Evolutionary conservation across 179 eudicot species (phyloP).

Genomic region (Carnegiea gigantea): DNA sequence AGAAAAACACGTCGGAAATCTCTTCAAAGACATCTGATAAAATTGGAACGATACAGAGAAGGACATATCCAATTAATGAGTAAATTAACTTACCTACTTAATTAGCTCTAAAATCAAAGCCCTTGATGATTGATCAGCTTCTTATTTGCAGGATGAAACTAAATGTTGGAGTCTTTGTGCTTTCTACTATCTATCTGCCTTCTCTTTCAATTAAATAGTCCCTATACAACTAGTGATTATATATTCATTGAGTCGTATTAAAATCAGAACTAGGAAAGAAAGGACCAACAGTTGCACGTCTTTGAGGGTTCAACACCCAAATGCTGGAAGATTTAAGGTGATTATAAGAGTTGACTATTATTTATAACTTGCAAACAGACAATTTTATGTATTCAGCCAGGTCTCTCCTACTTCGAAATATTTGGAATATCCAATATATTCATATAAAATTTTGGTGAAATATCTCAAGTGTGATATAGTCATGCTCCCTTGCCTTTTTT

Average conservation of each 20-base stretch:
- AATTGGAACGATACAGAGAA: too few species aligned
- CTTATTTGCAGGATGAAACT: not conserved
- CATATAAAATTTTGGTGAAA: not conserved
- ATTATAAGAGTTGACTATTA: not conserved
- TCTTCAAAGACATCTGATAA: too few species aligned
- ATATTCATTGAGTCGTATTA: not conserved
- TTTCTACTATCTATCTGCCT: not conserved
- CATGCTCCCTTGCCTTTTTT: not conserved
- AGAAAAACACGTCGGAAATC: too few species aligned
- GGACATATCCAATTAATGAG: not conserved
- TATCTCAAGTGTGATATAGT: not conserved
- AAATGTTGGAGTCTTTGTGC: not conserved
- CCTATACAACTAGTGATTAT: not conserved
- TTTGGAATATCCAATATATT: not conserved
- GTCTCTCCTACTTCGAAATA: not conserved
- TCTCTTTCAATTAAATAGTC: not conserved
- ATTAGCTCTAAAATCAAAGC: not conserved
- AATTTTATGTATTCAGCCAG: not conserved
- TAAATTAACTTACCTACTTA: not conserved
- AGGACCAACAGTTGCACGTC: slow-evolving; percentile 4
- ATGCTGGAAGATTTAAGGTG: not conserved
- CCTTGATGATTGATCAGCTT: not conserved
- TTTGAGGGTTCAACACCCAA: not conserved
- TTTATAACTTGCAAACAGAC: not conserved
- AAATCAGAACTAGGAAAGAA: not conserved